Percentiles rank a stretch among this genome's conserved stretches.
Evolutionary conservation across 345 rosid species (phyloP).

Genomic region (Moricandia moricandioides): DNA sequence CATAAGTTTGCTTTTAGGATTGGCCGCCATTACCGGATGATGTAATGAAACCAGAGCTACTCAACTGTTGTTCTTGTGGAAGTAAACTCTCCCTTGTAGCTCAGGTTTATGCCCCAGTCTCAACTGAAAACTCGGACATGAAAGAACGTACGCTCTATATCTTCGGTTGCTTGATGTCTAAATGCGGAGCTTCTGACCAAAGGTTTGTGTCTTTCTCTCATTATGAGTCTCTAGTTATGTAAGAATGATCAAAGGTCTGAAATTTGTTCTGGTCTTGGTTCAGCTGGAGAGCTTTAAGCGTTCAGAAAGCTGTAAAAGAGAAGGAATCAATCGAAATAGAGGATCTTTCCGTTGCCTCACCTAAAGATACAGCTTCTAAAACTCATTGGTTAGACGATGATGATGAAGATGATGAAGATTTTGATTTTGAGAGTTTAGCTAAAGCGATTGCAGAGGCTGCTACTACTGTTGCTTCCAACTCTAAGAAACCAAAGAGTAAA

Average conservation of each 20-base stretch:
- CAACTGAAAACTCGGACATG: constrained; percentile 27
- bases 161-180: constrained; percentile 54
- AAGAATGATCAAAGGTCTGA: background rate
- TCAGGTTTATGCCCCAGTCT: constrained; percentile 83
- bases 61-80: constrained; percentile 59
- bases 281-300: constrained; percentile 89
- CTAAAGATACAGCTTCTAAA: constrained; percentile 44
- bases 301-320: constrained; percentile 47
- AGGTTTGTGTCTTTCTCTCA: constrained; percentile 46
- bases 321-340: constrained; percentile 16
- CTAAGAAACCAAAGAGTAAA: constrained; percentile 40
- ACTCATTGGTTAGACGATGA: constrained; percentile 47
- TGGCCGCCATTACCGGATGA: constrained; percentile 71
- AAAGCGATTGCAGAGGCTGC: constrained; percentile 62
- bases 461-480: constrained; percentile 47
- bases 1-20: constrained; percentile 46
- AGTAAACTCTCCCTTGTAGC: constrained; percentile 66
- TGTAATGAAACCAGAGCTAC: constrained; percentile 33
- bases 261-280: background rate
- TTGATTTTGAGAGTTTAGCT: constrained; percentile 65
- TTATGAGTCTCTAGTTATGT: background rate
- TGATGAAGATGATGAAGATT: constrained; percentile 54
- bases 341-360: constrained; percentile 13
- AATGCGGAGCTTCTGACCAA: constrained; percentile 56
- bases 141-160: constrained; percentile 66